Evolutionary conservation across 768 basidiomycete genomes (phyloP).

Genomic region (Lactarius hatsudake): DNA sequence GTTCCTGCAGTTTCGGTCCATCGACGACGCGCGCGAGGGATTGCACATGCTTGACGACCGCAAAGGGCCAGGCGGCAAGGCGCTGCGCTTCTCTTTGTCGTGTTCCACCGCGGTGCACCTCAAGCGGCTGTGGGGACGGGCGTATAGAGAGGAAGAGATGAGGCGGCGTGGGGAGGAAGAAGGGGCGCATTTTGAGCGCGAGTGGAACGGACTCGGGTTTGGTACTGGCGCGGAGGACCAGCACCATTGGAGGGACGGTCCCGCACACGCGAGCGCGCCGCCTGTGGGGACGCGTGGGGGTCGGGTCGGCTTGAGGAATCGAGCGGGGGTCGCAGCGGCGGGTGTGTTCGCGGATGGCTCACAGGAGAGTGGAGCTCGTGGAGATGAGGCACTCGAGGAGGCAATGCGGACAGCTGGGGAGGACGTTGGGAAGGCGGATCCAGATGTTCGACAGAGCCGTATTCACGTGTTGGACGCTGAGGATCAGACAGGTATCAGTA

Average conservation of each 20-base stretch:
- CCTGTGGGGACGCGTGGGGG: constrained; percentile 15
- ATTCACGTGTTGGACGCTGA: no score
- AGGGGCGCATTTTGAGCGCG: background rate
- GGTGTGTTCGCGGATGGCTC: background rate
- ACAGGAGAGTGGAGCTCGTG: background rate
- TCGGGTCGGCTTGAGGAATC: background rate
- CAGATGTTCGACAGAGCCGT: background rate
- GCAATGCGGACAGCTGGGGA: background rate
- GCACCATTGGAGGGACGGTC: background rate
- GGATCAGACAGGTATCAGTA: no score
- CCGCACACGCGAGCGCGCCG: background rate
- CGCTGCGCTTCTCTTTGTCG: constrained; percentile 4
- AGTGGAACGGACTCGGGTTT: constrained; percentile 12
- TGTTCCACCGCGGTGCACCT: background rate
- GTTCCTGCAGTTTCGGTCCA: background rate
- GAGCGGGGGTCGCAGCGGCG: background rate
- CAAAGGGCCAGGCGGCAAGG: background rate
- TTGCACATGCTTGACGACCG: background rate
- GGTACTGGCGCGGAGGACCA: background rate
- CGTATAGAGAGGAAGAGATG: background rate
- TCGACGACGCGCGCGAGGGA: constrained; percentile 8
- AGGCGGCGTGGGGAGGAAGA: background rate
- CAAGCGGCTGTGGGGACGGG: constrained; percentile 1
- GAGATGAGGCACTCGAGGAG: background rate
- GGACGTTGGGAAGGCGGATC: background rate